A percentile compares a stretch with the other conserved stretches of the same genome.
phyloP scores from a whole-genome alignment of 495 filamentous ascomycete species.

The Aspergillus bertholletiae region DNA sequence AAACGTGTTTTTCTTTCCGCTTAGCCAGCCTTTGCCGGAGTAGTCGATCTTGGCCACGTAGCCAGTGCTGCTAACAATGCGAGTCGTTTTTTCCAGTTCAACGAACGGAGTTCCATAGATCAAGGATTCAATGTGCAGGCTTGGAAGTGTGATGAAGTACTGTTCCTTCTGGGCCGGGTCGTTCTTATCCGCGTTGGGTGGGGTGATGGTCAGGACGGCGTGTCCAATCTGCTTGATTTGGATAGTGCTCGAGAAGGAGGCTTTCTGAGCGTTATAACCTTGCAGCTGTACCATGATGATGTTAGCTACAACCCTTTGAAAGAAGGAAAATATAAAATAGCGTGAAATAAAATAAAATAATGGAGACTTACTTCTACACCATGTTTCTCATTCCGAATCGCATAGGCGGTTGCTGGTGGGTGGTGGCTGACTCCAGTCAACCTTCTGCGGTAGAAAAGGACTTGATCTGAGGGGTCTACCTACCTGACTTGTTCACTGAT shows the following conservation, averaged over 20 bases:
- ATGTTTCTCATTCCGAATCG: conserved; percentile 79
- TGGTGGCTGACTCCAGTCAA: conserved; percentile 67
- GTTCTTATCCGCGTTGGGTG: conserved; percentile 46
- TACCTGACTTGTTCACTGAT: conserved; percentile 82
- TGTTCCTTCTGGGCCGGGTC: conserved; percentile 53
- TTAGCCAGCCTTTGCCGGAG: conserved; percentile 87
- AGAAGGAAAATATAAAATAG: neutral
- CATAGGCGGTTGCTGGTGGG: conserved; percentile 94
- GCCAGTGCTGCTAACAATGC: conserved; percentile 80
- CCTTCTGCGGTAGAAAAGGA: neutral
- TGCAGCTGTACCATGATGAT: conserved; percentile 51
- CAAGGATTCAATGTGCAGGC: conserved; percentile 89
- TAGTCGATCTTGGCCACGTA: conserved; percentile 93
- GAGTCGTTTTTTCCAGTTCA: conserved; percentile 77
- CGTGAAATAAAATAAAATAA: conserved; percentile 2
- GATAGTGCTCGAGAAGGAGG: conserved; percentile 87
- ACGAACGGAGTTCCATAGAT: conserved; percentile 89
- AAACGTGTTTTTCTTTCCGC: conserved; percentile 93
- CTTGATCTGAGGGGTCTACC: conserved; percentile 11
- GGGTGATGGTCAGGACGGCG: conserved; percentile 74
- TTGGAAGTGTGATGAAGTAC: conserved; percentile 89
- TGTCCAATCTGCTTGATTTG: conserved; percentile 96
- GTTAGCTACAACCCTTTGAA: neutral
- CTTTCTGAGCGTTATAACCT: conserved; percentile 98
- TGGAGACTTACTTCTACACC: conserved; percentile 68